Conservation (phyloP, 352 stramenopile genomes). For the Phytophthora sojae region DNA sequence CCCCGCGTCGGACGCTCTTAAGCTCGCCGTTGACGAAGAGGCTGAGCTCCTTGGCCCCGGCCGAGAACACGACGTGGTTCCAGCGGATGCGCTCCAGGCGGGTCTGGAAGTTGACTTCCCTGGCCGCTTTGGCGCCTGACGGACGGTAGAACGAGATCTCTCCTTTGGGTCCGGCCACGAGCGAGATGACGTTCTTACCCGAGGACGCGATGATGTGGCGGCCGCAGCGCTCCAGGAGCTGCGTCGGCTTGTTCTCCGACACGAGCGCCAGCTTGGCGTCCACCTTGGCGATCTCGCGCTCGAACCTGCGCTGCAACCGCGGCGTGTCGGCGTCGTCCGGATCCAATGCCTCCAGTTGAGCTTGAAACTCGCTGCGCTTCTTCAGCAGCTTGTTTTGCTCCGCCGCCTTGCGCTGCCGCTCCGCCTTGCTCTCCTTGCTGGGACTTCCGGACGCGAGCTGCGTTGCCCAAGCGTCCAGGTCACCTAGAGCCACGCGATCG, state of each 20-base stretch:
- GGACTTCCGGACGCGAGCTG: constrained; percentile 23
- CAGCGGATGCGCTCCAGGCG: constrained; percentile 57
- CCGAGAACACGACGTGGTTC: constrained; percentile 68
- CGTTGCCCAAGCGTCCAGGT: constrained; percentile 51
- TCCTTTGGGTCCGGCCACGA: constrained; percentile 41
- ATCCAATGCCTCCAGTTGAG: constrained; percentile 35
- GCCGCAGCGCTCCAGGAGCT: constrained; percentile 58
- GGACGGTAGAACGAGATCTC: constrained; percentile 55
- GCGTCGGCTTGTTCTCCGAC: constrained; percentile 55
- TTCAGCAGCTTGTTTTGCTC: constrained; percentile 70
- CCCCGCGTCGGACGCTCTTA: constrained; percentile 46
- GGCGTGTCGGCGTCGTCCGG: constrained; percentile 30
- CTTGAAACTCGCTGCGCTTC: constrained; percentile 59
- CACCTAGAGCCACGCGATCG: constrained; percentile 37
- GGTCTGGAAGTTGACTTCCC: constrained; percentile 60
- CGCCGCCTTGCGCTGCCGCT: constrained; percentile 47
- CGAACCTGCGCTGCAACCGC: constrained; percentile 53
- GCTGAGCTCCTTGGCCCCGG: constrained; percentile 53
- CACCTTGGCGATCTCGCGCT: constrained; percentile 68
- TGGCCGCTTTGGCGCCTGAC: constrained; percentile 26
- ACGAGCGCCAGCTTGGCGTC: constrained; percentile 63
- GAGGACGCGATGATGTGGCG: constrained; percentile 75
- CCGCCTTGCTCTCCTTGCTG: constrained; percentile 26
- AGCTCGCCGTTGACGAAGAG: constrained; percentile 61
- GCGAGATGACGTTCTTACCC: constrained; percentile 55